A percentile compares a stretch with the other conserved stretches of the same genome.
Conservation (phyloP, 1,139 yeast species). For the Zygosaccharomyces sapae region DNA sequence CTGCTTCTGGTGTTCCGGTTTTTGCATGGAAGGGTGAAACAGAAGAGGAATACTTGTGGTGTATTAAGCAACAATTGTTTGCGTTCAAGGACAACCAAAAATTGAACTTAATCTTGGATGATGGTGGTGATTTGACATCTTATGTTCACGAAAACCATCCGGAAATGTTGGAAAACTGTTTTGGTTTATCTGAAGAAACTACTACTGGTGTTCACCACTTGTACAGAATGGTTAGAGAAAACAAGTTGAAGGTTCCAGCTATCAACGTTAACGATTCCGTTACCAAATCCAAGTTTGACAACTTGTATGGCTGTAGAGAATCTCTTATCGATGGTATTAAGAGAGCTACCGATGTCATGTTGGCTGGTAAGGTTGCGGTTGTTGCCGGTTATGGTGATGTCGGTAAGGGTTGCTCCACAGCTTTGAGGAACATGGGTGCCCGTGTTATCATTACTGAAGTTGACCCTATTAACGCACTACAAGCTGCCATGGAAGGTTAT, state of each 20-base stretch:
- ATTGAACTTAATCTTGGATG: constrained; percentile 96
- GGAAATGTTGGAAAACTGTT: constrained; percentile 93
- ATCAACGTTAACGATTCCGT: constrained; percentile 99
- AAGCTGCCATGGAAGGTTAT: constrained; percentile 99
- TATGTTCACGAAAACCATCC: constrained; percentile 98
- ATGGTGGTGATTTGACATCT: constrained; percentile 98
- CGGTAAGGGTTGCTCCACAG: constrained; percentile 99
- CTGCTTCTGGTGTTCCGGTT: constrained; percentile 99
- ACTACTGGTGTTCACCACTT: constrained; percentile 99
- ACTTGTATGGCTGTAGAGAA: constrained; percentile 99
- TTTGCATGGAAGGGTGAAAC: constrained; percentile 99
- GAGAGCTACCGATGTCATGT: constrained; percentile 99
- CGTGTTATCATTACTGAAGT: constrained; percentile 96
- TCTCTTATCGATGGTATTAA: constrained; percentile 98
- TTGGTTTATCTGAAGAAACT: constrained; percentile 98
- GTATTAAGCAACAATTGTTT: constrained; percentile 98
- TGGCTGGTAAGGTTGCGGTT: constrained; percentile 98
- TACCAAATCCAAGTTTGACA: constrained; percentile 98
- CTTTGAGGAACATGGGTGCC: constrained; percentile 99
- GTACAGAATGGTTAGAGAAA: constrained; percentile 92
- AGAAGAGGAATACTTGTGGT: constrained; percentile 99
- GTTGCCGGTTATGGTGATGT: constrained; percentile 99
- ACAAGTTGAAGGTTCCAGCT: constrained; percentile 95
- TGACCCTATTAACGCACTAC: constrained; percentile 98
- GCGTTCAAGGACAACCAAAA: constrained; percentile 96